A percentile compares a stretch with the other conserved stretches of the same genome.
phyloP scores from a whole-genome alignment of 2,329 filamentous ascomycete genomes.

The Colletotrichum sp. region DNA sequence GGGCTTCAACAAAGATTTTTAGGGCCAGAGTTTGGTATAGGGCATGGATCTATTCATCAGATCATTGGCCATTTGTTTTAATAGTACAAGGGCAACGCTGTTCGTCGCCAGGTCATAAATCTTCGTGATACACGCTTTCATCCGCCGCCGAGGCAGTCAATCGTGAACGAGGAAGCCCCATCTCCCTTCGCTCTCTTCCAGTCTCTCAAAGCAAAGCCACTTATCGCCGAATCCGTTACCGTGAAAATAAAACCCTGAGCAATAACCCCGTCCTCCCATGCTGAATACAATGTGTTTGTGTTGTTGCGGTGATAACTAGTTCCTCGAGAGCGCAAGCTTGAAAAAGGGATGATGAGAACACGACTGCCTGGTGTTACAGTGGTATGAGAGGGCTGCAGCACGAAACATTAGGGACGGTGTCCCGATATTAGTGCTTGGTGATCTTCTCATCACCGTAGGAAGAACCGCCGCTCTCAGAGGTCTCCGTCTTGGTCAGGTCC shows the following conservation, averaged over 20 bases:
- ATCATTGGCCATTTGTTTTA: slow-evolving; percentile 14
- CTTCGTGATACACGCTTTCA: slow-evolving; percentile 13
- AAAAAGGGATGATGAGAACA: neutral
- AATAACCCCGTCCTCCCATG: neutral
- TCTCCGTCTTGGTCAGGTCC: slow-evolving; percentile 60
- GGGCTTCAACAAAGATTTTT: neutral
- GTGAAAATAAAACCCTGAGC: neutral
- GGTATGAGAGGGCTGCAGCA: neutral
- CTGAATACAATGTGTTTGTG: neutral
- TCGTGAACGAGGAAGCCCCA: neutral
- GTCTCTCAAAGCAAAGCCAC: slow-evolving; percentile 7
- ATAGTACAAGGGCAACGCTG: slow-evolving; percentile 15
- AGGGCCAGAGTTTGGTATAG: neutral
- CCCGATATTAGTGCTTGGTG: slow-evolving; percentile 19
- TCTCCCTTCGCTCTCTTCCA: neutral
- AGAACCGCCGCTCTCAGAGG: slow-evolving; percentile 65
- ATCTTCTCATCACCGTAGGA: slow-evolving; percentile 54
- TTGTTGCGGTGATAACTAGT: neutral
- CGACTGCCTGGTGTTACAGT: slow-evolving; percentile 7
- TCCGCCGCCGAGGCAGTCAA: slow-evolving; percentile 7
- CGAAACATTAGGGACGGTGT: neutral
- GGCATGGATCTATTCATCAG: slow-evolving; percentile 15
- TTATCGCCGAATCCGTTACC: slow-evolving; percentile 1
- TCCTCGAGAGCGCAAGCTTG: neutral
- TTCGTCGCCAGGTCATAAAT: slow-evolving; percentile 12